A percentile compares a stretch with the other conserved stretches of the same genome.
Conservation (phyloP, 73 alveolate genomes). For the Uronychia binucleata region DNA sequence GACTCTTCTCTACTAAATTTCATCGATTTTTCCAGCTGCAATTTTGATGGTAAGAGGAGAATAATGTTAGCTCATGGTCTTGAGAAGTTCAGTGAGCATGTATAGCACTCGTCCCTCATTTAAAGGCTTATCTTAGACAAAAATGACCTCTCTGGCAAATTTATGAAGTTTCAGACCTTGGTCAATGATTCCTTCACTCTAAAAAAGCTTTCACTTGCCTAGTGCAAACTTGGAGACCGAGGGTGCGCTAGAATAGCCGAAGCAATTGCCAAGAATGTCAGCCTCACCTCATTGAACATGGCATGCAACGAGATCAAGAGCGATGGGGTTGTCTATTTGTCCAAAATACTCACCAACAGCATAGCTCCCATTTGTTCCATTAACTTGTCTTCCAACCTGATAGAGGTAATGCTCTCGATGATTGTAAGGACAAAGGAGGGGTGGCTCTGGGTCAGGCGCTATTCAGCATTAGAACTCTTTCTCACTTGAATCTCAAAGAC, state of each 20-base stretch:
- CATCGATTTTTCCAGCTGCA: constrained; percentile 11
- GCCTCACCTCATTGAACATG: constrained; percentile 5
- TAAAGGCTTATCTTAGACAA: constrained; percentile 4
- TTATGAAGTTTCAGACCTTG: constrained; percentile 2
- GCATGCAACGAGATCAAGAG: constrained; percentile 19
- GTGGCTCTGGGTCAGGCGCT: background rate
- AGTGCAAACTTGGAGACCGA: constrained; percentile 27
- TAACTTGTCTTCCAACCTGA: background rate
- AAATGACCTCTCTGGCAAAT: constrained; percentile 18
- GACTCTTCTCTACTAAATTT: constrained; percentile 8
- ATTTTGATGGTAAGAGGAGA: constrained; percentile 4
- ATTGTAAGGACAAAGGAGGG: background rate
- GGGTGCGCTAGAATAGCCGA: constrained; percentile 25
- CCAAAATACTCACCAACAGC: background rate
- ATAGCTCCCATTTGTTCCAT: background rate
- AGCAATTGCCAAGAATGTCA: constrained; percentile 5
- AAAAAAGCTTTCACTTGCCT: constrained; percentile 7
- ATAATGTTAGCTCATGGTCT: constrained; percentile 13
- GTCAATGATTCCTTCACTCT: background rate
- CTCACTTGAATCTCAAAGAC: background rate
- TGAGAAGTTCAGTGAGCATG: constrained; percentile 32
- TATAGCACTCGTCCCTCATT: background rate
- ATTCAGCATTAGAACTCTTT: background rate
- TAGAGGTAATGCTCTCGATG: too few relatives aligned
- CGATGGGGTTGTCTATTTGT: constrained; percentile 10